Base-by-base conservation (phyloP, 2,329 filamentous ascomycete species). In the Ilyonectria mors-panacis region DNA sequence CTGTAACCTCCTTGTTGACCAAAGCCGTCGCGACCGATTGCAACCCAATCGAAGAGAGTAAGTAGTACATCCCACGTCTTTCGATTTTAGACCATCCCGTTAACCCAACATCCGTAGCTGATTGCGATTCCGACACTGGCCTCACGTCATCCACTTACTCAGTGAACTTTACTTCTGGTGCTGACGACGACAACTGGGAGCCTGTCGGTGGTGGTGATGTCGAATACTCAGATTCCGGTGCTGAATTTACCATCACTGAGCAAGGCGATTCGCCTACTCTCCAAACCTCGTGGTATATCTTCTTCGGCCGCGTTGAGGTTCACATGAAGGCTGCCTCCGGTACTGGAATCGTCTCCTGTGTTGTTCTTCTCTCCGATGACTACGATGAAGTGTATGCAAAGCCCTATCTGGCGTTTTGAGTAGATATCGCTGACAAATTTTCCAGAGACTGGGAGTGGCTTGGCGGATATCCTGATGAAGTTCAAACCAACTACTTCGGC, bases 271-370 rank as follows among this genome's bases (percentile, higher is more conserved):
- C 83, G 28, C 87, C 91, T 3, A 89, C 88, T 2, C 93, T 94
- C 77, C 86, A 86, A 76, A 86, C 86, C 19, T 86, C 91, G 70
- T 94, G 92, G 87, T 95, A 95, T 82, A 93, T 95, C 78, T 94
- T 95, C 91, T 95, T 94, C 74, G 93, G 93, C 47, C 89, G 88
- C 70, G 88, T 94, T 65, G 90, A 93, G 54, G 88, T 92, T 56
- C 86, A 87, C 19, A 83, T 94, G 81, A 92, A 93, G 79, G 87
- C 92, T 10, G 91, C 93, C 6, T 87, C 91, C 0, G 93, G 93
- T 6, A 87, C 85, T 1, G 93, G 93, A 23, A 93, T 95, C 68
- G 91, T 95, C 65, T 94, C 92, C 79, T 93, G 91, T 63, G 85
- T 92, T 5, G 91, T 95, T 8, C 80, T 95, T 66, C 89, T 94